A percentile compares a stretch with the other conserved stretches of the same genome.
Evolutionary conservation across 768 basidiomycete genomes (phyloP).

Genomic region (Amyloporia xantha): DNA sequence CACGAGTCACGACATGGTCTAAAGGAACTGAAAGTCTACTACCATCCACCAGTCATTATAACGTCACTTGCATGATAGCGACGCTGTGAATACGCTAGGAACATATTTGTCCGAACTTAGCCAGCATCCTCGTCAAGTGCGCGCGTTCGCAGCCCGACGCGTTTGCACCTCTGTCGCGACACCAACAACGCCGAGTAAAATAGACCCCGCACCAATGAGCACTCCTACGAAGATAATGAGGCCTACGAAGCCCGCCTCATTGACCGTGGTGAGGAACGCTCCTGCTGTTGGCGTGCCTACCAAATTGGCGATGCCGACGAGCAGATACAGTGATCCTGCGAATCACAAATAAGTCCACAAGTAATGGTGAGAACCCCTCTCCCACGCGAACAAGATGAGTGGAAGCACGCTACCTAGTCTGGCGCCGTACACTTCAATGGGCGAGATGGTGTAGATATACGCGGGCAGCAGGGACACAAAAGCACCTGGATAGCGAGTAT

Average conservation of each 20-base stretch:
- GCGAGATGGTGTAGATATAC: constrained; percentile 26
- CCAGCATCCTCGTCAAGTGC: no score
- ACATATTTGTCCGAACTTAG: no score
- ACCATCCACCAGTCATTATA: no score
- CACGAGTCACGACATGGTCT: no score
- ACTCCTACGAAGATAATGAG: constrained; percentile 28
- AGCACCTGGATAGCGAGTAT: constrained; percentile 14
- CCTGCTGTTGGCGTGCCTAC: constrained; percentile 29
- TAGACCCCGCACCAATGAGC: constrained; percentile 15
- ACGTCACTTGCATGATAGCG: no score
- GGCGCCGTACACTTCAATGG: constrained; percentile 24
- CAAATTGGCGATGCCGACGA: constrained; percentile 24
- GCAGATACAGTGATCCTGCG: constrained; percentile 25
- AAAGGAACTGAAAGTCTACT: no score
- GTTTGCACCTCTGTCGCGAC: constrained; percentile 1
- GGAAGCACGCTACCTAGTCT: constrained; percentile 19
- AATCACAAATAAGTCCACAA: neutral
- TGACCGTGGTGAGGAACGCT: constrained; percentile 21
- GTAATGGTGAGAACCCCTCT: neutral
- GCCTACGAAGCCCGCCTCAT: constrained; percentile 19
- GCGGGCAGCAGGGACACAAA: constrained; percentile 26
- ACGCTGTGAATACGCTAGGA: no score
- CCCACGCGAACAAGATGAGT: neutral
- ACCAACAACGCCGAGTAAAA: constrained; percentile 4
- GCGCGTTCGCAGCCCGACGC: no score